These are phyloP conservation scores for Dovyalis caffra DNA, from an alignment of 345 rosid species.

Conservation along the genomic window DNA sequence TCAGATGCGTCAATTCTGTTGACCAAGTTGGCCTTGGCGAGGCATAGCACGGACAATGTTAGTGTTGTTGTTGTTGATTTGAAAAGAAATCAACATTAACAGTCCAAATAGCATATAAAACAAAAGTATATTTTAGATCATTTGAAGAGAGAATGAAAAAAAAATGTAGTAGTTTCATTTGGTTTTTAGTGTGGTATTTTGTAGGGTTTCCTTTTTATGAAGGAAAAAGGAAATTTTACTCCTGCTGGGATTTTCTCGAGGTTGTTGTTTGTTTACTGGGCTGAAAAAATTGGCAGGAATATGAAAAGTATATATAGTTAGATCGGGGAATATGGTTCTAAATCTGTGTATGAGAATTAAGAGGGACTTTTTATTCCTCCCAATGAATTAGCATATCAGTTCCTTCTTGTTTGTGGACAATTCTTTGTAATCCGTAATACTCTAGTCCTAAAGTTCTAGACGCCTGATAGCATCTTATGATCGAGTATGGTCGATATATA, in stretches of 20 bases:
- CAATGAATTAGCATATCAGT: not conserved
- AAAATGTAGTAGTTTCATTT: not conserved
- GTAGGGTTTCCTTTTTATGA: not conserved
- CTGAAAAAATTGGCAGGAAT: not conserved
- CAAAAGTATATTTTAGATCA: not conserved
- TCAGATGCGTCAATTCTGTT: conserved; percentile 70
- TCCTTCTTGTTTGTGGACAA: too few relatives aligned
- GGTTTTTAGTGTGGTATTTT: conserved; percentile 14
- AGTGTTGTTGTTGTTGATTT: conserved; percentile 85
- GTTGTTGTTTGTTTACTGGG: too few relatives aligned
- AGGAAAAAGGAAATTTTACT: not conserved
- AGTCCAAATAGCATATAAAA: not conserved
- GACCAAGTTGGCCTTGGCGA: conserved; percentile 81
- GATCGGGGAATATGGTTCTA: not conserved
- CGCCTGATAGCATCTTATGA: too few relatives aligned
- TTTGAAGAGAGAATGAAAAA: not conserved
- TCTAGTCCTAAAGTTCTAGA: too few relatives aligned
- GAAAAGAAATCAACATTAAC: conserved; percentile 30
- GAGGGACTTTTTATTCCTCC: conserved; percentile 8
- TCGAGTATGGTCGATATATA: too few relatives aligned
- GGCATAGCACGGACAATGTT: conserved; percentile 74
- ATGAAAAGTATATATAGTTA: not conserved
- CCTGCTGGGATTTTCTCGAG: not conserved
- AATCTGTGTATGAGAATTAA: not conserved
- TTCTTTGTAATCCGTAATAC: too few relatives aligned